Conservation (phyloP, 2,329 filamentous ascomycete genomes). For the Aspergillus sp. region DNA sequence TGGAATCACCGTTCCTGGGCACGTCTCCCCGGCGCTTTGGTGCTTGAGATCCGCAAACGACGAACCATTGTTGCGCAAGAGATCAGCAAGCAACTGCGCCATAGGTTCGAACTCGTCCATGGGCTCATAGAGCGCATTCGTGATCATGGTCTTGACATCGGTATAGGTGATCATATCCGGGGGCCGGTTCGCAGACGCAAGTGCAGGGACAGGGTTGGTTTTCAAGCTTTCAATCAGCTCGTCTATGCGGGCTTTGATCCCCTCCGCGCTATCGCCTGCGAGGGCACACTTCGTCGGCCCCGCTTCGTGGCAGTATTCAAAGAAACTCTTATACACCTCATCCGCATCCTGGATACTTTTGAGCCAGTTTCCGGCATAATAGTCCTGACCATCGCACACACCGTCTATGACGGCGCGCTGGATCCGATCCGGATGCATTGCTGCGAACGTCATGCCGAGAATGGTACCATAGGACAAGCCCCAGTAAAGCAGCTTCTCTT, state of each 20-base stretch:
- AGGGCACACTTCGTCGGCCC: not conserved
- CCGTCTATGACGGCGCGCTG: conserved; percentile 3
- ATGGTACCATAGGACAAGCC: conserved; percentile 3
- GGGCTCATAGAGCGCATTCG: not conserved
- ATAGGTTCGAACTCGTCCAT: not conserved
- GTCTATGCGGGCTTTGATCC: not conserved
- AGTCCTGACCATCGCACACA: not conserved
- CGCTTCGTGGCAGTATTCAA: conserved; percentile 1
- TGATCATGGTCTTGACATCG: not conserved
- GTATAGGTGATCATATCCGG: conserved; percentile 6
- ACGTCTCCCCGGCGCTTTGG: not conserved
- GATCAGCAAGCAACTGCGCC: not conserved
- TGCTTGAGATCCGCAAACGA: conserved; percentile 1
- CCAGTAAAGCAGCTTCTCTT: conserved; percentile 7
- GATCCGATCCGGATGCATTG: conserved; percentile 6
- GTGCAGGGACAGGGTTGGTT: not conserved
- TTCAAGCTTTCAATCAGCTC: not conserved
- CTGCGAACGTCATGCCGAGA: conserved; percentile 2
- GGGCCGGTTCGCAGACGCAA: not conserved
- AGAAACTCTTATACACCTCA: not conserved
- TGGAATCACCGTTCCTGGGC: not conserved
- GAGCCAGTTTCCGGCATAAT: conserved; percentile 1
- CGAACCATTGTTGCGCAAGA: not conserved
- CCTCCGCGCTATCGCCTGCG: not conserved
- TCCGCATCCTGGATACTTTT: conserved; percentile 1